Base-by-base conservation (phyloP, 495 filamentous ascomycete species). In the Penicillium longicatenatum region DNA sequence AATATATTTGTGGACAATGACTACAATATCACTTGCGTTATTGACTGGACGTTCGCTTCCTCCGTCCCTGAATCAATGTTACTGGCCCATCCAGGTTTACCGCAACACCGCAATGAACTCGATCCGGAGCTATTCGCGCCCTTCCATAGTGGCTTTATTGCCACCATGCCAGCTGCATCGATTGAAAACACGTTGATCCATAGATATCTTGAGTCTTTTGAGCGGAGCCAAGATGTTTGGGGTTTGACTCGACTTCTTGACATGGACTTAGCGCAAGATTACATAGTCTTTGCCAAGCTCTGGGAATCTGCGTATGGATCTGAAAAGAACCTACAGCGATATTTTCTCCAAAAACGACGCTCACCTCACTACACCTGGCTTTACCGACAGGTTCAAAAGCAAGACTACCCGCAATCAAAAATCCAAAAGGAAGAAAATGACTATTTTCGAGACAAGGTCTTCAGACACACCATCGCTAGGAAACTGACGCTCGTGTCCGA, bases 1-100 rank as follows among this genome's bases (percentile, higher is more conserved):
- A 70, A 76, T 51, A 70, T 75, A 55, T 73, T 65, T 55, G 66
- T 76, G 53, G 69, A 75, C 56, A 64, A 73, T 37, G 42, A 68
- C 30, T 73, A 60, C 29, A 74, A 74, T 29, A 70, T 73, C 49
- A 74, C 70, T 5, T 70, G 68, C 48, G 60, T 76, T 21, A 71
- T 76, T 37, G 68, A 76, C 57, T 76, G 70, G 71, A 57, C 49
- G 42, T 68, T 68, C 31, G 30, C 55, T 55, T 65, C 62, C 33
- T 59, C 59, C 14, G 22, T 72, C 45, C 70, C 70, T 52, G 51
- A 65, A 44, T 44, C 59, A 12, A 59, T 63, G 52, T 59, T 75
- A 10, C 50, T 72, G 19, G 44, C 53, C 7, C 21, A 63, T 2
- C 71, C 67, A 41, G 64, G 63, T 26, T 50, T 72, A 19, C 69